Evolutionary conservation across 371 early-diverging fungal genomes (phyloP).

Genomic region (Circinella minor): DNA sequence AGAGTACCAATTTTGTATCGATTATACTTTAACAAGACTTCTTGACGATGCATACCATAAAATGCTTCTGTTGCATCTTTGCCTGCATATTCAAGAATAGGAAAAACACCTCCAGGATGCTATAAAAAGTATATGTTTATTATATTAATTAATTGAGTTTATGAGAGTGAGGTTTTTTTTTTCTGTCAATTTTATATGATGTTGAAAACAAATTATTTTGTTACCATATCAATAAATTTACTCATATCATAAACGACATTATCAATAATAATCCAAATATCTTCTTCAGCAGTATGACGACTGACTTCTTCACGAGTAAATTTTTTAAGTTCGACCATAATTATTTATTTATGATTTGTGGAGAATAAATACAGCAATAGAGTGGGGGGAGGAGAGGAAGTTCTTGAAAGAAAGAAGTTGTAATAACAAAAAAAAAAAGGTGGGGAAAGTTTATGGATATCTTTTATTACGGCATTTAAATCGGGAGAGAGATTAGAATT

Average conservation of each 20-base stretch:
- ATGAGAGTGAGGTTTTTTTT: too few species aligned
- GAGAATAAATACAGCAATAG: not conserved
- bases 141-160: too few species aligned
- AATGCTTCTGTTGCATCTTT: conserved; percentile 74
- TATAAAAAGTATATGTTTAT: not conserved
- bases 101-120: conserved; percentile 93
- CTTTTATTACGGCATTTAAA: not conserved
- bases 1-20: conserved; percentile 55
- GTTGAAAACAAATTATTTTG: not conserved
- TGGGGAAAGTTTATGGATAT: not conserved
- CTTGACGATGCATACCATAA: conserved; percentile 73
- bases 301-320: conserved; percentile 76
- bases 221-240: conserved; percentile 70
- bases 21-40: conserved; percentile 56
- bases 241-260: conserved; percentile 93
- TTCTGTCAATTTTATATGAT: too few species aligned
- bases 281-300: conserved; percentile 73
- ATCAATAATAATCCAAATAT: conserved; percentile 89
- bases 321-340: conserved; percentile 28
- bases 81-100: conserved; percentile 73
- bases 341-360: not conserved
- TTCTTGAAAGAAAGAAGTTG: not conserved
- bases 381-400: not conserved
- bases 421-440: not conserved
- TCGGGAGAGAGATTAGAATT: not conserved